Evolutionary conservation across 2,329 filamentous ascomycete species (phyloP), one percentile per base, ranked within the genome.

Genomic region (Pseudophaeomoniella oleicola): DNA sequence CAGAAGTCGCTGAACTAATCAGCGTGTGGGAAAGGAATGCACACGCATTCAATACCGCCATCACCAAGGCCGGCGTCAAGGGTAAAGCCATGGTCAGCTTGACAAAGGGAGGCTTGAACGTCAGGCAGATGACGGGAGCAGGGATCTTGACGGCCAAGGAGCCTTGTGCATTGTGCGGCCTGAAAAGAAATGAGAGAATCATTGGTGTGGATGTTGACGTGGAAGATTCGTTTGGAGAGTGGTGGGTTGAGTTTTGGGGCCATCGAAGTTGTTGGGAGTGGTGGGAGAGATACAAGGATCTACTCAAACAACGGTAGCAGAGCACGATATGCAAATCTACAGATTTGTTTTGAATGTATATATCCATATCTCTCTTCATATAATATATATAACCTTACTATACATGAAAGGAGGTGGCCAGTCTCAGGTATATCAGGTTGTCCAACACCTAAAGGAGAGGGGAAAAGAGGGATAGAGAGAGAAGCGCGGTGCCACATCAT

Each of bases 141-240:
- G 73, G 78, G n/a, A 85, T 77, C 2, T 65, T 84, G 5, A 81
- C 75, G 15, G 81, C 84, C 3, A 64, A 75, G 0, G 80, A 82
- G 55, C 65, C 78, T 1, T 96, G 88, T 59, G 71, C 87, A 35
- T 63, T 96, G 19, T 96, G 88, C 56, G 88, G 88, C 0, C 58
- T 96, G 44, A 90, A 83, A 60, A 68, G 88, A 44, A 85, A 94
- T 30, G 88, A 96, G 60, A 71, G 88, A 35, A 67, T 94, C 9
- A 57, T 63, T 14, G 84, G 78, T 50, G 71, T 90, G 19, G 86
- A 93, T 50, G 63, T 77, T 36, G 69, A 78, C 16, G 75, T 92
- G 5, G 78, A 88, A 49, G 88, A 96, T 56, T 86, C 81, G 54
- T 94, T 94, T 64, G 86, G 85, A 10, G 88, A 96, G 62, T 96